These are phyloP conservation scores for Phytopythium helicoides DNA, from an alignment of 352 stramenopile species.

Conservation along the genomic window DNA sequence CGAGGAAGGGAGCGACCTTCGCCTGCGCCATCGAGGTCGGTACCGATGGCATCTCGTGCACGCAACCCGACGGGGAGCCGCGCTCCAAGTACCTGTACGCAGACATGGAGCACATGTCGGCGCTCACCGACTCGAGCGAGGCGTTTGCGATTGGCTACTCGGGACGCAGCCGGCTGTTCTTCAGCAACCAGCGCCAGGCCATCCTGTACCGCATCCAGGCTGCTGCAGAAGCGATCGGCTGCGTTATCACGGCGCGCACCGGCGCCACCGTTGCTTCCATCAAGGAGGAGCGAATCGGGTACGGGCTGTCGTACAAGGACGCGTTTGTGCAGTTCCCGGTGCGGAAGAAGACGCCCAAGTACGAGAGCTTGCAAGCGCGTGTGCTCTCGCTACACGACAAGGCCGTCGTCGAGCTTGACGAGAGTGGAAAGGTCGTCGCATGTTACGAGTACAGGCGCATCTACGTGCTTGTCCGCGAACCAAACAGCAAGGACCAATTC, in stretches of 20 bases:
- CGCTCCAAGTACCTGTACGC: conserved; percentile 81
- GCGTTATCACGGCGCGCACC: conserved; percentile 35
- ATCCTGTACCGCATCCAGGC: conserved; percentile 57
- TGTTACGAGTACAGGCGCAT: conserved; percentile 66
- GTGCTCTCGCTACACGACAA: conserved; percentile 71
- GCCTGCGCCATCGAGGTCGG: conserved; percentile 56
- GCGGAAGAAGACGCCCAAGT: conserved; percentile 68
- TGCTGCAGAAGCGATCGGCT: conserved; percentile 57
- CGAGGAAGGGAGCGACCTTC: conserved; percentile 37
- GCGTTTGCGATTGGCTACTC: conserved; percentile 68
- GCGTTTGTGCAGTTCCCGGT: conserved; percentile 73
- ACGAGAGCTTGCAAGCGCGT: conserved; percentile 40
- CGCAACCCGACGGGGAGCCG: conserved; percentile 29
- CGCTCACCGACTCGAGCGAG: conserved; percentile 48
- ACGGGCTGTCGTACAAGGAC: conserved; percentile 43
- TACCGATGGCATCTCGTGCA: conserved; percentile 53
- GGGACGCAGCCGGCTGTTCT: conserved; percentile 69
- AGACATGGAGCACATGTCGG: conserved; percentile 74
- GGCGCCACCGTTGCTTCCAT: conserved; percentile 41
- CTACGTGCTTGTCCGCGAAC: conserved; percentile 63
- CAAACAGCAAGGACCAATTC: conserved; percentile 46
- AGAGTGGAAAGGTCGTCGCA: conserved; percentile 43
- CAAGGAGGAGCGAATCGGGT: conserved; percentile 40
- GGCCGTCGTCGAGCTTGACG: conserved; percentile 64
- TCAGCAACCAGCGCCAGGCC: conserved; percentile 49